Conservation (phyloP, 2,329 filamentous ascomycete genomes). For the Alternaria hordeiaustralica region DNA sequence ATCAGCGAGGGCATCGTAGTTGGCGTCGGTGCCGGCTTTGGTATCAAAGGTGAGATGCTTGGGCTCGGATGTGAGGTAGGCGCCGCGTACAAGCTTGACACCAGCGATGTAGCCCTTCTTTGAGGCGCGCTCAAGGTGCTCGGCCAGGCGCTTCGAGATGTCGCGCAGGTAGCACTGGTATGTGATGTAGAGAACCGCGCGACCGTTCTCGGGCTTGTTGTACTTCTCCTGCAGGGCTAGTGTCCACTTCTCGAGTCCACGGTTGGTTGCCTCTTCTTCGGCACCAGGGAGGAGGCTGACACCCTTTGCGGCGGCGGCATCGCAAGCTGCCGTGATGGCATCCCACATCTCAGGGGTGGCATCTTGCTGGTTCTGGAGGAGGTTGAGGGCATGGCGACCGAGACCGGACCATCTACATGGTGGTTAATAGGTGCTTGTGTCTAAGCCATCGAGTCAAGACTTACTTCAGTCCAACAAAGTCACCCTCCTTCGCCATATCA, state of each 20-base stretch:
- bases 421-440: conserved; percentile 18
- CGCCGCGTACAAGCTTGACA: conserved; percentile 64
- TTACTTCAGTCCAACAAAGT: conserved; percentile 63
- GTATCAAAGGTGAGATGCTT: conserved; percentile 60
- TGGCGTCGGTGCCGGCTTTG: conserved; percentile 61
- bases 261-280: conserved; percentile 80
- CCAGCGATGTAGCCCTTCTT: conserved; percentile 60
- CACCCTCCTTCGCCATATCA: conserved; percentile 56
- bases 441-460: conserved; percentile 11
- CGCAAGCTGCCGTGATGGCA: conserved; percentile 77
- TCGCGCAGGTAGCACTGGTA: conserved; percentile 65
- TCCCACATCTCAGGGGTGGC: conserved; percentile 69
- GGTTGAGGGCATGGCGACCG: conserved; percentile 72
- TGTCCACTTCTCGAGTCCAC: conserved; percentile 82
- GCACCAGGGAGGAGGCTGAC: conserved; percentile 84
- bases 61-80: conserved; percentile 61
- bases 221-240: conserved; percentile 77
- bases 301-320: conserved; percentile 70
- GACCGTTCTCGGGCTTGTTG: conserved; percentile 63
- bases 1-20: conserved; percentile 75
- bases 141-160: conserved; percentile 51
- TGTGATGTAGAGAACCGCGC: conserved; percentile 74
- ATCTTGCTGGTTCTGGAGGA: conserved; percentile 67
- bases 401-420: conserved; percentile 75
- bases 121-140: conserved; percentile 55